Percentiles rank a stretch among this genome's conserved stretches.
These are phyloP conservation scores for Microascus cirrosus DNA, from an alignment of 2,329 filamentous ascomycete species.

Conservation along the genomic window DNA sequence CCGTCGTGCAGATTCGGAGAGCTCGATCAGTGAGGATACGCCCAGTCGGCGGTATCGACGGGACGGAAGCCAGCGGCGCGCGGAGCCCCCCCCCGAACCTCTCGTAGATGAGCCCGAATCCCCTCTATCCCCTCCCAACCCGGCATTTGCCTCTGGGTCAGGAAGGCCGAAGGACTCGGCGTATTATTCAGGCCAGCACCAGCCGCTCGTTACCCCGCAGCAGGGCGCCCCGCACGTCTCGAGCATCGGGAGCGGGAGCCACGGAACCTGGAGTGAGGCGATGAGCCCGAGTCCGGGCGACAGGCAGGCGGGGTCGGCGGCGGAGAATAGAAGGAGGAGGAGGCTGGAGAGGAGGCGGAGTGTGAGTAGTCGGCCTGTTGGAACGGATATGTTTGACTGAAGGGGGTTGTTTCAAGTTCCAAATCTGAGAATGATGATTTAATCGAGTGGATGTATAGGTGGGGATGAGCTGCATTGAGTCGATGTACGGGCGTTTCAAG, in stretches of 20 bases:
- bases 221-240: constrained; percentile 31
- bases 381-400: constrained; percentile 26
- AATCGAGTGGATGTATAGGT: neutral
- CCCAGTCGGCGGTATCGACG: constrained; percentile 41
- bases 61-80: constrained; percentile 34
- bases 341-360: constrained; percentile 40
- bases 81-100: constrained; percentile 34
- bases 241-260: constrained; percentile 34
- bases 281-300: constrained; percentile 35
- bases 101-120: constrained; percentile 26
- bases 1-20: constrained; percentile 37
- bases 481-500: neutral
- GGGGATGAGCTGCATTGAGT: neutral
- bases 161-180: constrained; percentile 46
- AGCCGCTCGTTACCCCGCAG: constrained; percentile 24
- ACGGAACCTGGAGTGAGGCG: constrained; percentile 39
- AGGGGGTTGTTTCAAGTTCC: neutral
- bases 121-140: constrained; percentile 42
- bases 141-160: constrained; percentile 40
- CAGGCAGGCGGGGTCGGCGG: constrained; percentile 22
- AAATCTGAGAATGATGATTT: neutral
- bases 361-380: constrained; percentile 20
- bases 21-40: constrained; percentile 43
- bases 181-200: constrained; percentile 44
- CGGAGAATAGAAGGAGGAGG: constrained; percentile 42